Conservation (phyloP, 305 asterid genomes). For the Solanum hybrid region DNA sequence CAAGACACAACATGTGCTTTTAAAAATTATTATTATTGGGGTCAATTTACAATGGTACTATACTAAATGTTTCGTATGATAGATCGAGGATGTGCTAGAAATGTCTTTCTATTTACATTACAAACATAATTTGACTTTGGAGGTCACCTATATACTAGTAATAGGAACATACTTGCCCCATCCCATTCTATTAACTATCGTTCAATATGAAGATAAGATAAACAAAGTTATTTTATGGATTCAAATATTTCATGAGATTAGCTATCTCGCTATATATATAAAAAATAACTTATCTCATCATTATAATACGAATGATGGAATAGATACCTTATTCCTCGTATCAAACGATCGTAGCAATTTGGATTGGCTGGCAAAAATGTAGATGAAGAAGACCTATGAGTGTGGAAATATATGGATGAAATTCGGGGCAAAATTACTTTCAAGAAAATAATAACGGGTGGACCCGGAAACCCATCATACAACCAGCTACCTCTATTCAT, state of each 20-base stretch:
- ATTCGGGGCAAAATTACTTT: not conserved
- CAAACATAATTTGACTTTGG: not conserved
- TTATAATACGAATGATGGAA: not conserved
- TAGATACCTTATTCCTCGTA: not conserved
- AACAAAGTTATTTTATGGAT: fast-evolving
- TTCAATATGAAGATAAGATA: not conserved
- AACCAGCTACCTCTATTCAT: slow-evolving; percentile 12
- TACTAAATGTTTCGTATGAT: not conserved
- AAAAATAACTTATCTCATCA: not conserved
- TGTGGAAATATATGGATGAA: slow-evolving; percentile 7
- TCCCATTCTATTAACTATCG: not conserved
- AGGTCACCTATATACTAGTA: not conserved
- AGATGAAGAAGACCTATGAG: not conserved
- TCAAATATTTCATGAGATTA: not conserved
- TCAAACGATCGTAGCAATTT: not conserved
- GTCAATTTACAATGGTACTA: slow-evolving; percentile 2
- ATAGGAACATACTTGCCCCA: not conserved
- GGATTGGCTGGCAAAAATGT: not conserved
- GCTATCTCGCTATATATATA: not conserved
- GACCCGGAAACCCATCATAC: slow-evolving; percentile 21
- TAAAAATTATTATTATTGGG: not conserved
- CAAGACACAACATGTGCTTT: slow-evolving; percentile 27
- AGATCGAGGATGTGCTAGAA: not conserved
- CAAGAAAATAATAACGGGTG: slow-evolving; percentile 11
- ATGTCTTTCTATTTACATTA: not conserved